Base-by-base conservation (phyloP, 164 flowering plant species). In the Nymphaea thermarum region DNA sequence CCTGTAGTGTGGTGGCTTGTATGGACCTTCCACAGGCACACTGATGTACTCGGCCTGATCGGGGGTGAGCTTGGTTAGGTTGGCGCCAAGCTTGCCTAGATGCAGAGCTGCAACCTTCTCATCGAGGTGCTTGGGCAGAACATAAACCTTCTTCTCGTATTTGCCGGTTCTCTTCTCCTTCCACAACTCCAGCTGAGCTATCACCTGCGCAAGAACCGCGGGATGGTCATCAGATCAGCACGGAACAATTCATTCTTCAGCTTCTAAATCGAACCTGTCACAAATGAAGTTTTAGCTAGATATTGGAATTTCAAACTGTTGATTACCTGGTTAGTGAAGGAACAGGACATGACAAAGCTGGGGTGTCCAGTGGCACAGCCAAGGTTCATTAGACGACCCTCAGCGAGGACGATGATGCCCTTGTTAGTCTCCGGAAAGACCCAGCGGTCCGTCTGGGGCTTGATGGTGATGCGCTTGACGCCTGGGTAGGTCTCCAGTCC, bases 291-390 rank as follows among this genome's bases (percentile, higher is more conserved):
- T 61, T 61, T 6, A 16, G 8, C 63, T 61, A 61, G 63, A 4
- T 6, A 15, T 15, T 61, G 63, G 2, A 55, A 55, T 16, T 55
- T 16, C 60, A 8, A 55, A 55, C 60, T 1, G 5, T 67, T 12
- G 6, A 42, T 51, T 72, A 72, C 74, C 68, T 74, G 77, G 70
- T 74, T 74, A 43, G 77, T 74, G 73, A 74, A 74, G 65, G 77
- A 74, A 70, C 77, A 74, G 36, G 77, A 74, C 77, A 74, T 74
- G 60, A 74, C 77, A 44, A 74, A 74, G 67, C 77, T 70, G 55
- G 77, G 77, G 65, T 74, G 77, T n/a, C 77, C 77, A 16, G 77
- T 74, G 7, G 77, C 77, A 42, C 77, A 74, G 8, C 77, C 77
- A 60, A 76, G 67, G 73, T 76, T 76, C 75, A 76, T 72, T 0